Evolutionary conservation across 2,329 filamentous ascomycete species (phyloP), one percentile per base, ranked within the genome.

Genomic region (Pseudogymnoascus sp.): DNA sequence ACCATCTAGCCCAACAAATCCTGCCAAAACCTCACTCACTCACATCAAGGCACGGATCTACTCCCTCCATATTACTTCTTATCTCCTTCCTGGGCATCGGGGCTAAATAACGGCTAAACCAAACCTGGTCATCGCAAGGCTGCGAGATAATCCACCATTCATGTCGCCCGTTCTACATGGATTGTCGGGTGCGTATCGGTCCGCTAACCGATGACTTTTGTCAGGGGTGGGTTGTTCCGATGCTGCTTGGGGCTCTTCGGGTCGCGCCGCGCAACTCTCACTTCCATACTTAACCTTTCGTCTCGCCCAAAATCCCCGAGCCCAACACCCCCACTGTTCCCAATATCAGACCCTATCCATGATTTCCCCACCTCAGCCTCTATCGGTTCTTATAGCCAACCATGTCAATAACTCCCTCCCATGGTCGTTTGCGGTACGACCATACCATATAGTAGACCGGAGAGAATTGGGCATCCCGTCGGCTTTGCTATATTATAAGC

Each of bases 81-180:
- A 12, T n/a, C 8, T 26, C 29, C 8, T 3, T 19, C 33, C 10
- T 37, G 3, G 10, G 10, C 33, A 37, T 14, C 12, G 37, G 49
- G 49, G 29, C 3, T 55, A 33, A 19, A 55, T 33, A 55, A 33
- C 29, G 49, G 49, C n/a, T 55, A 55, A 33, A 55, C 49, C 29
- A 19, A 31, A 55, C 49, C 49, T 12, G 5, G 49, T 31, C 10
- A 8, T 55, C 29, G 49, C 49, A 33, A 7, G 49, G 10, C 49
- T 55, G 26, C 2, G 12, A 55, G 26, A 55, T 55, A 55, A 55
- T 55, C 49, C 49, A 33, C 49, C 49, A 55, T 55, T 55, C 49
- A 55, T 45, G 41, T 55, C 49, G 29, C 29, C 45, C 21, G 19
- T 12, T 29, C 12, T 12, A n/a, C 21, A 45, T 26, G 21, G 26